Percentiles rank a stretch among this genome's conserved stretches.
phyloP scores from a whole-genome alignment of 495 filamentous ascomycete species.

The Neurospora sp. region DNA sequence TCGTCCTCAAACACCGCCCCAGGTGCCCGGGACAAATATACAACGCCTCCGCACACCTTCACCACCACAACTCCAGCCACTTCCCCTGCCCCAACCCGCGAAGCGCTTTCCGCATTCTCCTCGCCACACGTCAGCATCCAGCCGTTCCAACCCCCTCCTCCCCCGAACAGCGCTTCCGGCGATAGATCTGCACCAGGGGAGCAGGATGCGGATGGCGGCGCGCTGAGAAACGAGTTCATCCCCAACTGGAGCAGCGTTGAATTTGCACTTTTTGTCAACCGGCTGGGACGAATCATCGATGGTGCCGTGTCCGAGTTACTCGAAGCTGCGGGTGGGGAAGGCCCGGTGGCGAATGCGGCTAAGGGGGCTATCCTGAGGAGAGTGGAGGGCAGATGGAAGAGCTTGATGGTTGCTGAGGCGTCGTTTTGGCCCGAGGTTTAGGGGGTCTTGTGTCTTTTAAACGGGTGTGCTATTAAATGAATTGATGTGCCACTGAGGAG shows the following conservation, averaged over 20 bases:
- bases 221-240: slow-evolving; percentile 51
- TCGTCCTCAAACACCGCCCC: background rate
- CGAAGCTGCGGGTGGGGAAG: slow-evolving; percentile 7
- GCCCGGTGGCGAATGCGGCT: slow-evolving; percentile 1
- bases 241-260: slow-evolving; percentile 54
- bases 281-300: slow-evolving; percentile 22
- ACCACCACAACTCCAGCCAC: background rate
- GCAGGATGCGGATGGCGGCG: slow-evolving; percentile 49
- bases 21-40: background rate
- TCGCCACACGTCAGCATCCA: background rate
- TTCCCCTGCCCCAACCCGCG: background rate
- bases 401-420: slow-evolving; percentile 24
- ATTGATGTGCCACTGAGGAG: background rate
- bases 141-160: background rate
- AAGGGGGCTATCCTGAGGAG: slow-evolving; percentile 17
- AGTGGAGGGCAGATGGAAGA: slow-evolving; percentile 22
- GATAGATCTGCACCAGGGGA: background rate
- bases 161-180: background rate
- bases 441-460: background rate
- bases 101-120: background rate
- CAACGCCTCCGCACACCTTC: background rate
- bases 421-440: slow-evolving; percentile 26
- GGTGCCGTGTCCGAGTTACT: slow-evolving; percentile 13
- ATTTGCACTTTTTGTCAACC: slow-evolving; percentile 47
- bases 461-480: background rate